A percentile compares a stretch with the other conserved stretches of the same genome.
Evolutionary conservation across 2,329 filamentous ascomycete species (phyloP).

Genomic region (Zymoseptoria pseudotritici): DNA sequence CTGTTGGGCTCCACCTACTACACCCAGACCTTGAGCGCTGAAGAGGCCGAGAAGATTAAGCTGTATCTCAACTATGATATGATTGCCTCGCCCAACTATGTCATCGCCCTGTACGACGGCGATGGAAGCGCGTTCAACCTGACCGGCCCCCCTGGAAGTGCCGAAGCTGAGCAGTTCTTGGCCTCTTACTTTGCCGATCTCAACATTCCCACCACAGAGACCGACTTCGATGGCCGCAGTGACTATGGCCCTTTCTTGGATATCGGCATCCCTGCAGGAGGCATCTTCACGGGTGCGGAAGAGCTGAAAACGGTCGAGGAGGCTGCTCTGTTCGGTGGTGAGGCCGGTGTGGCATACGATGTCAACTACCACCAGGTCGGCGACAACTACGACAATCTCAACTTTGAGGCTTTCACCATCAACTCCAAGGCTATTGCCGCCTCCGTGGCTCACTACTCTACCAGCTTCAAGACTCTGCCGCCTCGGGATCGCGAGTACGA

Average conservation of each 20-base stretch:
- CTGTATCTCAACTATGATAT: slow-evolving; percentile 68
- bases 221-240: slow-evolving; percentile 69
- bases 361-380: slow-evolving; percentile 49
- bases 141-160: slow-evolving; percentile 55
- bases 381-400: slow-evolving; percentile 49
- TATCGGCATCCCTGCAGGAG: slow-evolving; percentile 58
- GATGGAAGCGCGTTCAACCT: slow-evolving; percentile 49
- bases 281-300: slow-evolving; percentile 71
- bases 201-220: slow-evolving; percentile 60
- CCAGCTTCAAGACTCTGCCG: slow-evolving; percentile 55
- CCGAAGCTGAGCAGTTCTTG: slow-evolving; percentile 61
- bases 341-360: slow-evolving; percentile 50
- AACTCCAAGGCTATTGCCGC: slow-evolving; percentile 58
- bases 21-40: slow-evolving; percentile 33
- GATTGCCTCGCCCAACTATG: slow-evolving; percentile 58
- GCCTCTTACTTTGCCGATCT: slow-evolving; percentile 57
- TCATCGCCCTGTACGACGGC: slow-evolving; percentile 50
- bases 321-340: slow-evolving; percentile 61
- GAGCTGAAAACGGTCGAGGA: slow-evolving; percentile 65
- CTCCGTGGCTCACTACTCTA: slow-evolving; percentile 60
- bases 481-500: slow-evolving; percentile 4
- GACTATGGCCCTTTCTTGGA: slow-evolving; percentile 74
- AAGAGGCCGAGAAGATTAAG: slow-evolving; percentile 51
- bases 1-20: slow-evolving; percentile 55
- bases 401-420: slow-evolving; percentile 46